phyloP scores from a whole-genome alignment of 176 grass and related monocot genomes.

The Poa pratensis region DNA sequence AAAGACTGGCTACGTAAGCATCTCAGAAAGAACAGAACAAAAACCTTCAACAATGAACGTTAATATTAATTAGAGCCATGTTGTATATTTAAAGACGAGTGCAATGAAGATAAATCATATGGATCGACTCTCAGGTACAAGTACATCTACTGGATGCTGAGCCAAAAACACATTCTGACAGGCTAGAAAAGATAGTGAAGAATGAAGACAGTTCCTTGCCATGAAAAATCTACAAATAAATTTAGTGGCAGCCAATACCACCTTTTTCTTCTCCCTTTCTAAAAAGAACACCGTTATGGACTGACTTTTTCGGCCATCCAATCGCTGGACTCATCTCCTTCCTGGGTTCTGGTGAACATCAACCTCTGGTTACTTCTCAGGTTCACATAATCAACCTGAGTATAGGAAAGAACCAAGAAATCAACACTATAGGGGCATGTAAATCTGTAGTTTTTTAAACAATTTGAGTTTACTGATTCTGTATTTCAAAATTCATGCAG shows the following conservation, averaged over 20 bases:
- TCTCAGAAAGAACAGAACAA: background rate
- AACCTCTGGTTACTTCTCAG: conserved; percentile 85
- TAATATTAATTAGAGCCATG: background rate
- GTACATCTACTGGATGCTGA: background rate
- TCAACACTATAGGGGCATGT: background rate
- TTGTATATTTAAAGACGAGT: background rate
- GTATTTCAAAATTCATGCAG: background rate
- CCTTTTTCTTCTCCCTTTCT: background rate
- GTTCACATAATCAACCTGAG: conserved; percentile 88
- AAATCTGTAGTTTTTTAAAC: background rate
- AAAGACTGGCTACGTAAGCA: background rate
- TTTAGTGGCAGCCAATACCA: conserved; percentile 7
- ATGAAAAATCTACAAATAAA: conserved; percentile 21
- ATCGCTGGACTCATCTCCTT: conserved; percentile 41
- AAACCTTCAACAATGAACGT: background rate
- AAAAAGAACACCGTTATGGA: conserved; percentile 35
- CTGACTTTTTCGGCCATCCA: conserved; percentile 68
- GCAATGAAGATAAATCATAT: background rate
- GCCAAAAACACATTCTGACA: background rate
- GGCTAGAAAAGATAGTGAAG: background rate
- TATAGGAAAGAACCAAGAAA: background rate
- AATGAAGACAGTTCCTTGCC: conserved; percentile 32
- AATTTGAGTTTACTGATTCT: background rate
- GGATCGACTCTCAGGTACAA: background rate
- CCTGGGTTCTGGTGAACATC: conserved; percentile 60